Evolutionary conservation across 2,329 filamentous ascomycete species (phyloP).

Genomic region (Lasiodiplodia sp.): DNA sequence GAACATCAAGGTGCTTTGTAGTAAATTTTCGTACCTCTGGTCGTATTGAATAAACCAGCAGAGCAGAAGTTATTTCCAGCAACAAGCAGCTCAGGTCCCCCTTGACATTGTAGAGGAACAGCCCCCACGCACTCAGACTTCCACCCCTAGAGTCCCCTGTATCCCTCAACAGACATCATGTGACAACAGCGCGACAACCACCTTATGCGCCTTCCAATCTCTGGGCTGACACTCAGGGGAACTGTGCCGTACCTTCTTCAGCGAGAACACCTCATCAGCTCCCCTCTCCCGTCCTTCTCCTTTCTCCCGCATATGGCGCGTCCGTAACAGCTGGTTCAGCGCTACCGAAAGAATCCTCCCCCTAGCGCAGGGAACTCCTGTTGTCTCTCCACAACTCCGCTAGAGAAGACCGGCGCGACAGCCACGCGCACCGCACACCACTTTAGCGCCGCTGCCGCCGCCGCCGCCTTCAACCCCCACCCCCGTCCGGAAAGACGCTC

Average conservation of each 20-base stretch:
- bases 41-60: neutral
- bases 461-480: constrained; percentile 19
- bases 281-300: constrained; percentile 33
- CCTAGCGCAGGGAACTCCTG: neutral
- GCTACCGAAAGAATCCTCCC: neutral
- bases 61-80: too few species aligned
- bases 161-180: neutral
- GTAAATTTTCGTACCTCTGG: neutral
- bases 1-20: neutral
- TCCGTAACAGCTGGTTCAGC: constrained; percentile 12
- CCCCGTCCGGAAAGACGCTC: constrained; percentile 37
- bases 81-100: too few species aligned
- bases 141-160: neutral
- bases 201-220: constrained; percentile 62
- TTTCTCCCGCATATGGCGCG: constrained; percentile 32
- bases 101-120: too few species aligned
- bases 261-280: constrained; percentile 54
- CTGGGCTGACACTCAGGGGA: constrained; percentile 60
- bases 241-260: constrained; percentile 61
- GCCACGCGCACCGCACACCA: constrained; percentile 41
- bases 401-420: constrained; percentile 42
- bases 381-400: constrained; percentile 39
- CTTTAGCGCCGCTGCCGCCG: constrained; percentile 35
- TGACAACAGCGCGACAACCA: constrained; percentile 1
- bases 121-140: too few species aligned